A percentile compares a stretch with the other conserved stretches of the same genome.
Conservation (phyloP, 2,329 filamentous ascomycete genomes). For the Zasmidium cellare region DNA sequence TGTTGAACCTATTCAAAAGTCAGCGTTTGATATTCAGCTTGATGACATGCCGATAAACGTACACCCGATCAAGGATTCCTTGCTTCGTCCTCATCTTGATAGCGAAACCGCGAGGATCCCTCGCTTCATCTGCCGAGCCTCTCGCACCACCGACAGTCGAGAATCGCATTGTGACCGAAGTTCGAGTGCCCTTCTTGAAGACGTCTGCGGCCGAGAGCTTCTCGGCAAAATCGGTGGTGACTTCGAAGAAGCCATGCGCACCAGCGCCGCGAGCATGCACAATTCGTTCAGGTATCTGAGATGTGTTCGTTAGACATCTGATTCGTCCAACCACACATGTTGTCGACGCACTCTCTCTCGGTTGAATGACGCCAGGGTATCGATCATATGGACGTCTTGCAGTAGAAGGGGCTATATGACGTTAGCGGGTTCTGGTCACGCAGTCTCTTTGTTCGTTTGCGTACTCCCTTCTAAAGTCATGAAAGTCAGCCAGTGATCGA, state of each 20-base stretch:
- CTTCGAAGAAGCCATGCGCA: slow-evolving; percentile 56
- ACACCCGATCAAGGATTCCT: slow-evolving; percentile 32
- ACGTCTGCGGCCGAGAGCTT: slow-evolving; percentile 52
- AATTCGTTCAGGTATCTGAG: slow-evolving; percentile 61
- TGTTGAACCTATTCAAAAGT: slow-evolving; percentile 4
- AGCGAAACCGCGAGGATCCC: slow-evolving; percentile 51
- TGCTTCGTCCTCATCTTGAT: slow-evolving; percentile 53
- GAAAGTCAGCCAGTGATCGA: no score
- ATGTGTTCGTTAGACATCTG: not conserved
- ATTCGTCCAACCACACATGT: no score
- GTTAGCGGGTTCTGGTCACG: slow-evolving; percentile 25
- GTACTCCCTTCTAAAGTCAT: no score
- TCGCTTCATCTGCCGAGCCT: slow-evolving; percentile 62
- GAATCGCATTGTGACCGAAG: slow-evolving; percentile 70
- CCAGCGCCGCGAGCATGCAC: slow-evolving; percentile 66
- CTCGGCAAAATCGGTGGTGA: slow-evolving; percentile 47
- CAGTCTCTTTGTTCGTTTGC: not conserved
- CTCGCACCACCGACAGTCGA: slow-evolving; percentile 79
- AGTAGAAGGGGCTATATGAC: slow-evolving; percentile 55
- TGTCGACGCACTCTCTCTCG: slow-evolving; percentile 54
- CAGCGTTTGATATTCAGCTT: not conserved
- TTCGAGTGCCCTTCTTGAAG: slow-evolving; percentile 66
- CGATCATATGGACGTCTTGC: slow-evolving; percentile 66
- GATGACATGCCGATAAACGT: not conserved
- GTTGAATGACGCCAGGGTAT: slow-evolving; percentile 66